Percentiles rank a stretch among this genome's conserved stretches.
Evolutionary conservation across 2,329 filamentous ascomycete genomes (phyloP).

Genomic region (Claviceps pazoutovae): DNA sequence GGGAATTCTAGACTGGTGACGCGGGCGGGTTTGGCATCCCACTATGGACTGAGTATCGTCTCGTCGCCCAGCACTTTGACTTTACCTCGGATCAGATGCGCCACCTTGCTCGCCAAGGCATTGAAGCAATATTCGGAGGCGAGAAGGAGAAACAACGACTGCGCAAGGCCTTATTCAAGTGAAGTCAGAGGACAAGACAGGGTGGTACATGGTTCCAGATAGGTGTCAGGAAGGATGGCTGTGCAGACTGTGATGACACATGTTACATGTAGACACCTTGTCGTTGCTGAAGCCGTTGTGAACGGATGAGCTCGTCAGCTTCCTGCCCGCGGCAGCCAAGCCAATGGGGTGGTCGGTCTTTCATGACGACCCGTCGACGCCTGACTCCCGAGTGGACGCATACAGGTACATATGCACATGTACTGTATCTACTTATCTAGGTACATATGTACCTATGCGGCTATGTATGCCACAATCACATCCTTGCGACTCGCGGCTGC

Average conservation of each 20-base stretch:
- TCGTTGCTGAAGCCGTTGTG: neutral
- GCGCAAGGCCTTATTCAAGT: slow-evolving; percentile 29
- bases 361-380: neutral
- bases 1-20: slow-evolving; percentile 54
- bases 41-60: slow-evolving; percentile 61
- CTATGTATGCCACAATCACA: too few relatives aligned
- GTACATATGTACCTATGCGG: too few relatives aligned
- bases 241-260: neutral
- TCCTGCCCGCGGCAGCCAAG: slow-evolving; percentile 3
- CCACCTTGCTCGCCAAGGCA: slow-evolving; percentile 42
- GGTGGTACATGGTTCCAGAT: too few relatives aligned
- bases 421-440: too few relatives aligned
- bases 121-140: slow-evolving; percentile 53
- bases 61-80: slow-evolving; percentile 57
- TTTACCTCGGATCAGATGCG: slow-evolving; percentile 35
- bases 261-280: neutral
- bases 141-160: slow-evolving; percentile 47
- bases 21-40: slow-evolving; percentile 68
- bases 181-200: neutral
- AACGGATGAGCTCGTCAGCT: neutral
- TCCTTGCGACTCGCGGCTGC: too few relatives aligned
- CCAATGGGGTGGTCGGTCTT: slow-evolving; percentile 1
- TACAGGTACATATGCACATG: too few relatives aligned
- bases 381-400: too few relatives aligned
- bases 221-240: neutral